Base-by-base conservation (phyloP, 176 grass and related monocot species). In the Areca catechu region DNA sequence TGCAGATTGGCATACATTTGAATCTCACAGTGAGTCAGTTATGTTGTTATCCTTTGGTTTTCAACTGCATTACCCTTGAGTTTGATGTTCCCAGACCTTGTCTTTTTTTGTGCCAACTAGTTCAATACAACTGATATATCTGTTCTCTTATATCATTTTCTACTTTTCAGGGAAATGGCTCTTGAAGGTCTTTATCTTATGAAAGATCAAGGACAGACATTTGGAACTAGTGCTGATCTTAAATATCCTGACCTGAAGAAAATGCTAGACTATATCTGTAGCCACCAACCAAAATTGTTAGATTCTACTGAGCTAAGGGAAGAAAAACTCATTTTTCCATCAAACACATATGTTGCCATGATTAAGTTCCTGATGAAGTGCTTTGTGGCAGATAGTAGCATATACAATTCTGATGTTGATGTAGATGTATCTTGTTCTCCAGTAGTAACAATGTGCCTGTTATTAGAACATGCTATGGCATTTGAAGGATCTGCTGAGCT, bases 281-380 rank as follows among this genome's bases (percentile, higher is more conserved):
- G 37, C 50, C 86, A 89, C 51, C 76, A 80, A 48, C 90, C 86
- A 37, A 72, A 89, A 48, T 56, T 95, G 61, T 63, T 89, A 48
- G 18, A 86, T 47, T 78, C 82, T 65, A 60, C 60, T 50, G 81
- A 83, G 16, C 77, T 81, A 54, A 71, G 56, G 51, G 69, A 86
- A 58, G 71, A 60, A 54, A 89, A 80, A 59, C 60, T 95, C 25
- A 24, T 79, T 22, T 83, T 90, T 54, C 79, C 86, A 70, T 58
- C 83, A 79, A 90, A 84, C 81, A 81, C 91, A 69, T 84, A 79
- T 83, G 72, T 95, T 78, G 83, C 77, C 22, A 95, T 90, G 83
- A 61, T 90, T 69, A 87, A 82, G 71, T 95, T 95, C 78, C 70
- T 90, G 56, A 95, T 90, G 86, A 95, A 90, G 80, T 95, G 91